Evolutionary conservation across 2,329 filamentous ascomycete genomes (phyloP).

Genomic region (Orbilia quercus): DNA sequence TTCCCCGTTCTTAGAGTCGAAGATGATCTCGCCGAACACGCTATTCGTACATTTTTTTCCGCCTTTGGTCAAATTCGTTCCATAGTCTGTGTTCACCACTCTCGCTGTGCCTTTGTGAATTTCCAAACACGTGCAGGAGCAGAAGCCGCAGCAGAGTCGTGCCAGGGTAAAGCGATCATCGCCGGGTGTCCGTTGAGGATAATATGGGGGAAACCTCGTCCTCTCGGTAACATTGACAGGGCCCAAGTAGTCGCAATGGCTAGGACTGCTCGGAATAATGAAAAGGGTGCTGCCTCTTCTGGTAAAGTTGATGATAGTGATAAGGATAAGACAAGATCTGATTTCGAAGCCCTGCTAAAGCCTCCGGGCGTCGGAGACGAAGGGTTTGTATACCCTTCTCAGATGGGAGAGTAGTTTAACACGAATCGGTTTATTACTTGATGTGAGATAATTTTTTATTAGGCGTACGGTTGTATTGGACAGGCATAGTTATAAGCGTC

Average conservation of each 20-base stretch:
- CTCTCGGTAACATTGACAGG: constrained; percentile 84
- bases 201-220: constrained; percentile 91
- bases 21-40: constrained; percentile 93
- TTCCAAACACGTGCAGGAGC: constrained; percentile 85
- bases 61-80: constrained; percentile 90
- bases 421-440: constrained; percentile 6
- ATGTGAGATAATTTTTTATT: constrained; percentile 1
- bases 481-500: too few species aligned
- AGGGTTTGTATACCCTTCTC: constrained; percentile 41
- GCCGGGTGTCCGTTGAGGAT: constrained; percentile 89
- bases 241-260: constrained; percentile 57
- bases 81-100: constrained; percentile 93
- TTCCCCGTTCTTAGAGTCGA: constrained; percentile 70
- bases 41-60: constrained; percentile 89
- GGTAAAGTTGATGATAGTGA: background rate
- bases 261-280: constrained; percentile 19
- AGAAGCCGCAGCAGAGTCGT: constrained; percentile 83
- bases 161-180: constrained; percentile 88
- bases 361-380: constrained; percentile 31
- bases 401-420: constrained; percentile 33
- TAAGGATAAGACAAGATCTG: background rate
- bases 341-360: constrained; percentile 12
- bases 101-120: constrained; percentile 96
- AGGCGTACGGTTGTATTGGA: constrained; percentile 1
- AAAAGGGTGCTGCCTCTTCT: background rate